A percentile compares a stretch with the other conserved stretches of the same genome.
phyloP scores from a whole-genome alignment of 768 basidiomycete species.

The Calocera cornea region DNA sequence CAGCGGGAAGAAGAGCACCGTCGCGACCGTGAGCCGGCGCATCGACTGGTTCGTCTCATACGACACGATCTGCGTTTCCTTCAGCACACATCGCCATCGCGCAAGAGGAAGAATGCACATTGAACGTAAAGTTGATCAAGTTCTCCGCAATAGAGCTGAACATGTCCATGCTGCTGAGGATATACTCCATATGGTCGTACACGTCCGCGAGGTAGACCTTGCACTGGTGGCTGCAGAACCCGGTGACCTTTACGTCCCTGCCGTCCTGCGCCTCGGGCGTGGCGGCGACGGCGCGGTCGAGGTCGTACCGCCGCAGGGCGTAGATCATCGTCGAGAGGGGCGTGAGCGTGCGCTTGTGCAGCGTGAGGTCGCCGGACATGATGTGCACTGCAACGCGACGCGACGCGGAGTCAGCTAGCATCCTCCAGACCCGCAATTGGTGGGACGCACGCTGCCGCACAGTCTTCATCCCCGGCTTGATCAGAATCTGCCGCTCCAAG shows the following conservation, averaged over 20 bases:
- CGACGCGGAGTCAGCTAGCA: too few relatives aligned
- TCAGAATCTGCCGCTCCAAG: slow-evolving; percentile 45
- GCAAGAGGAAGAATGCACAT: slow-evolving; percentile 31
- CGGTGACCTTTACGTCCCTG: slow-evolving; percentile 30
- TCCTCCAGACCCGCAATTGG: slow-evolving; percentile 6
- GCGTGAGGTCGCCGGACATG: slow-evolving; percentile 55
- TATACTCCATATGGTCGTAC: slow-evolving; percentile 63
- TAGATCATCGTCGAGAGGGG: slow-evolving; percentile 59
- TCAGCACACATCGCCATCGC: background rate
- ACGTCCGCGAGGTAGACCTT: slow-evolving; percentile 65
- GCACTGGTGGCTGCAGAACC: slow-evolving; percentile 53
- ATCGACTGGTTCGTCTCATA: slow-evolving; percentile 68
- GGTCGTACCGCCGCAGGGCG: slow-evolving; percentile 53
- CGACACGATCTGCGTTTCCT: slow-evolving; percentile 41
- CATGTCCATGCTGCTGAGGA: slow-evolving; percentile 56
- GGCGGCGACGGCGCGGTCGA: slow-evolving; percentile 48
- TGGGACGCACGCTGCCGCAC: slow-evolving; percentile 42
- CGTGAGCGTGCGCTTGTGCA: slow-evolving; percentile 60
- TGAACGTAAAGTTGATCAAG: slow-evolving; percentile 60
- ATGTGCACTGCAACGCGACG: slow-evolving; percentile 49
- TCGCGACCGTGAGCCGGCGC: slow-evolving; percentile 53
- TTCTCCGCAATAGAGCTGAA: slow-evolving; percentile 58
- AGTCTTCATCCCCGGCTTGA: slow-evolving; percentile 46
- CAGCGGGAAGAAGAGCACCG: slow-evolving; percentile 57
- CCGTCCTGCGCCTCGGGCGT: slow-evolving; percentile 13